Evolutionary conservation across 2,329 filamentous ascomycete species (phyloP).

Genomic region (Lasiodiplodia hormozganensis): DNA sequence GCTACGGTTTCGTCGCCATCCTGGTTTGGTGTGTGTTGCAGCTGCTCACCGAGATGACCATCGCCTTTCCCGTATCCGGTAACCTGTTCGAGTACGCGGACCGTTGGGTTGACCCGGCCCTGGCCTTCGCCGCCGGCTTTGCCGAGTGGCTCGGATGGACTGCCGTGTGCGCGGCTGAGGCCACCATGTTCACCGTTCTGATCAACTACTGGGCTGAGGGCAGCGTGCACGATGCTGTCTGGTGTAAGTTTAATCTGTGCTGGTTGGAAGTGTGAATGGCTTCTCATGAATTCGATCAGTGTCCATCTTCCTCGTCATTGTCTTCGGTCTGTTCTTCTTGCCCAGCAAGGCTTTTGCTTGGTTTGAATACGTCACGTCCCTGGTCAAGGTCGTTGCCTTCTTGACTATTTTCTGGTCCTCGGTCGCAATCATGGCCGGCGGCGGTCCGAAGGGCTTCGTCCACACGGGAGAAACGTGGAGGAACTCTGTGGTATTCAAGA

Average conservation of each 20-base stretch:
- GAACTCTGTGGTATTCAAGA: slow-evolving; percentile 45
- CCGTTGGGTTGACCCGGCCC: slow-evolving; percentile 47
- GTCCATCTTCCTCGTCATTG: slow-evolving; percentile 28
- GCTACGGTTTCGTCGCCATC: slow-evolving; percentile 39
- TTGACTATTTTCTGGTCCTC: slow-evolving; percentile 43
- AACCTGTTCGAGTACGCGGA: slow-evolving; percentile 50
- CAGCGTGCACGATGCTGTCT: slow-evolving; percentile 24
- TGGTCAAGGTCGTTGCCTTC: slow-evolving; percentile 45
- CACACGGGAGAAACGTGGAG: slow-evolving; percentile 44
- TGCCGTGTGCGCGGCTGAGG: slow-evolving; percentile 36
- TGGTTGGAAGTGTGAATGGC: no score
- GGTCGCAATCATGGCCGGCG: slow-evolving; percentile 44
- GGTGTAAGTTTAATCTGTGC: slow-evolving; percentile 12
- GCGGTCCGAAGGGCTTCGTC: slow-evolving; percentile 43
- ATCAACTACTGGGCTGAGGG: slow-evolving; percentile 27
- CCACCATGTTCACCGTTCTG: slow-evolving; percentile 35
- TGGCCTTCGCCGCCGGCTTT: slow-evolving; percentile 49
- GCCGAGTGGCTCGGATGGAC: slow-evolving; percentile 42
- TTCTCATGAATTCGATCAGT: slow-evolving; percentile 22
- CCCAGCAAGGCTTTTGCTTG: slow-evolving; percentile 44
- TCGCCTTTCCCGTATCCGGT: slow-evolving; percentile 46
- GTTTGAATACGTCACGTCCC: slow-evolving; percentile 33
- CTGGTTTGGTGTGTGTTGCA: slow-evolving; percentile 45
- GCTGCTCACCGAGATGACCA: slow-evolving; percentile 46
- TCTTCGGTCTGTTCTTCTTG: slow-evolving; percentile 31